phyloP scores from a whole-genome alignment of 192 early-diverging fungal genomes.

The Linnemannia exigua region DNA sequence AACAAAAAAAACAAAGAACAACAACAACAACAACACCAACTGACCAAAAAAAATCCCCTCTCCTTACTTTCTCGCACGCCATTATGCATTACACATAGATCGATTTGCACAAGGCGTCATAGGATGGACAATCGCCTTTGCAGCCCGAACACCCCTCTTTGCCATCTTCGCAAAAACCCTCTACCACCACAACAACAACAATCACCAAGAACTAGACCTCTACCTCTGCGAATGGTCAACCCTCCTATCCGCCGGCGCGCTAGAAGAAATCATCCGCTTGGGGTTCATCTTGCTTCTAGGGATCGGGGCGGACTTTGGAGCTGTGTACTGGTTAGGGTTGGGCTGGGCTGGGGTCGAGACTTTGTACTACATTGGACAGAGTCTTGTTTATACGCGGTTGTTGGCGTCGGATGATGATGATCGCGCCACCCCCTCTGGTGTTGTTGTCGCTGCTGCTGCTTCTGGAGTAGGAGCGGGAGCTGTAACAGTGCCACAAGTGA shows the following conservation, averaged over 20 bases:
- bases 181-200: background rate
- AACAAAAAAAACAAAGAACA: background rate
- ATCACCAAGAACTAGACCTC: background rate
- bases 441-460: background rate
- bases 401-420: constrained; percentile 20
- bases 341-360: constrained; percentile 58
- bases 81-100: constrained; percentile 9
- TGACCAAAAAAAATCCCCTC: too few relatives aligned
- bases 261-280: constrained; percentile 46
- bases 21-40: background rate
- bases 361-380: constrained; percentile 56
- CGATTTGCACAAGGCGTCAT: constrained; percentile 37
- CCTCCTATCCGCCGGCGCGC: constrained; percentile 29
- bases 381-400: constrained; percentile 33
- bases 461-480: background rate
- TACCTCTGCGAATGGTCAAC: constrained; percentile 38
- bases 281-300: background rate
- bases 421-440: too few relatives aligned
- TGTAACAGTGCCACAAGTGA: background rate
- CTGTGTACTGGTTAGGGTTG: constrained; percentile 58
- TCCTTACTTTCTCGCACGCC: background rate
- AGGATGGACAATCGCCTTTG: constrained; percentile 53
- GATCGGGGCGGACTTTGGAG: constrained; percentile 31
- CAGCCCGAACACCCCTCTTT: constrained; percentile 42
- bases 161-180: constrained; percentile 36